These are phyloP conservation scores for Vaccinium corymbosum DNA, from an alignment of 148 eudicot species.

Conservation along the genomic window DNA sequence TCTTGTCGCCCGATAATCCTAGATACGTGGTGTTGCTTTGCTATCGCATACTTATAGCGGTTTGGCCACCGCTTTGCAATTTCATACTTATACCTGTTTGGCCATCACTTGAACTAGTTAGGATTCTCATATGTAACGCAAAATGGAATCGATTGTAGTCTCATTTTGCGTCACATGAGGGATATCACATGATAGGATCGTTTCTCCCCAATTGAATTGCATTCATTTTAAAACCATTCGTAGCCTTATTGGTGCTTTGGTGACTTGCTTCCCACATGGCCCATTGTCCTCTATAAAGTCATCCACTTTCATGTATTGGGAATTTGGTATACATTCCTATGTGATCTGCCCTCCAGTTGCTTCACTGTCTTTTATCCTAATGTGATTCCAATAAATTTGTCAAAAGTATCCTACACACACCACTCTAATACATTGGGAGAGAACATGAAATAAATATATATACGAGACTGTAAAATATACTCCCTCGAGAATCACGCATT, in stretches of 20 bases:
- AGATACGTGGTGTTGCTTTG: background rate
- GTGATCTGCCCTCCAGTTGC: slow-evolving; percentile 10
- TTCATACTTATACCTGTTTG: background rate
- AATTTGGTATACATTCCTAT: background rate
- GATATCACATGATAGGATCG: background rate
- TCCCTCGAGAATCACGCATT: too few relatives aligned
- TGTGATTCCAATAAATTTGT: background rate
- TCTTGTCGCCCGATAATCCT: background rate
- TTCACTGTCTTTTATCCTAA: background rate
- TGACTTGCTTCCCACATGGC: background rate
- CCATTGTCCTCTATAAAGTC: background rate
- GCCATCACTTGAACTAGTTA: background rate
- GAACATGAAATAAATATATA: too few relatives aligned
- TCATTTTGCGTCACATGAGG: background rate
- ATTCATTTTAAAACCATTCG: background rate
- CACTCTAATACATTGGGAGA: too few relatives aligned
- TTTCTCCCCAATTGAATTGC: background rate
- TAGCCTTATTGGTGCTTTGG: background rate
- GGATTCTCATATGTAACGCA: background rate
- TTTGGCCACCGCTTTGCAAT: too few relatives aligned
- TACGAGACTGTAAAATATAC: too few relatives aligned
- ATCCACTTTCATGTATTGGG: background rate
- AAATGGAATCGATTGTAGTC: background rate
- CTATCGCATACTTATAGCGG: background rate
- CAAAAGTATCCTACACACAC: background rate